phyloP scores from a whole-genome alignment of 768 basidiomycete species.

The Tylopilus intermedius region DNA sequence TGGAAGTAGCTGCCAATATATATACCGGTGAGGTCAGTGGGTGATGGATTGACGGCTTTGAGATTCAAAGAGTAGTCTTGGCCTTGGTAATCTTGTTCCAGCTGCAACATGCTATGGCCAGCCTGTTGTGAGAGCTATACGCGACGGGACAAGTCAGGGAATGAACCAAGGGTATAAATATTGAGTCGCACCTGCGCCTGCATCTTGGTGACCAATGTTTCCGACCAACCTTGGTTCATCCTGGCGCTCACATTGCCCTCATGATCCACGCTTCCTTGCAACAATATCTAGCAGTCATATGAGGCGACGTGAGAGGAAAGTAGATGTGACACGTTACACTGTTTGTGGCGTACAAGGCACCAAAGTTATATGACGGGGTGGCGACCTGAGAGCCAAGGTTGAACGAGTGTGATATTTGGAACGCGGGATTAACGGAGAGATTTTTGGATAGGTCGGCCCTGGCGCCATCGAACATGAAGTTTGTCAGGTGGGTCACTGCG shows the following conservation, averaged over 20 bases:
- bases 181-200: constrained; percentile 70
- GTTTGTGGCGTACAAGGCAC: constrained; percentile 84
- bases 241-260: constrained; percentile 87
- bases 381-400: constrained; percentile 80
- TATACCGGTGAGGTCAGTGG: constrained; percentile 82
- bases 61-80: constrained; percentile 79
- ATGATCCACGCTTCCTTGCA: constrained; percentile 93
- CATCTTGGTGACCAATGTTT: constrained; percentile 72
- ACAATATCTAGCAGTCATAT: constrained; percentile 57
- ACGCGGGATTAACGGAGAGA: constrained; percentile 88
- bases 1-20: constrained; percentile 91
- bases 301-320: constrained; percentile 19
- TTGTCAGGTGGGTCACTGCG: constrained; percentile 83
- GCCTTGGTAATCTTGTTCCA: constrained; percentile 93
- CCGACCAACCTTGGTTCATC: constrained; percentile 84
- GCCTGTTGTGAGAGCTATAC: constrained; percentile 65
- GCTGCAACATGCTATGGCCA: constrained; percentile 86
- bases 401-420: constrained; percentile 98
- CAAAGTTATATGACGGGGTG: constrained; percentile 90
- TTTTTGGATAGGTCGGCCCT: constrained; percentile 93
- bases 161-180: background rate
- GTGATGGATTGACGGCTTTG: constrained; percentile 90
- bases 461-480: constrained; percentile 96
- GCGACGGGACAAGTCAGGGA: constrained; percentile 10
- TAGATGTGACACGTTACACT: constrained; percentile 42